A percentile compares a stretch with the other conserved stretches of the same genome.
These are phyloP conservation scores for Schwanniomyces sp. DNA, from an alignment of 805 yeast genomes.

Conservation along the genomic window DNA sequence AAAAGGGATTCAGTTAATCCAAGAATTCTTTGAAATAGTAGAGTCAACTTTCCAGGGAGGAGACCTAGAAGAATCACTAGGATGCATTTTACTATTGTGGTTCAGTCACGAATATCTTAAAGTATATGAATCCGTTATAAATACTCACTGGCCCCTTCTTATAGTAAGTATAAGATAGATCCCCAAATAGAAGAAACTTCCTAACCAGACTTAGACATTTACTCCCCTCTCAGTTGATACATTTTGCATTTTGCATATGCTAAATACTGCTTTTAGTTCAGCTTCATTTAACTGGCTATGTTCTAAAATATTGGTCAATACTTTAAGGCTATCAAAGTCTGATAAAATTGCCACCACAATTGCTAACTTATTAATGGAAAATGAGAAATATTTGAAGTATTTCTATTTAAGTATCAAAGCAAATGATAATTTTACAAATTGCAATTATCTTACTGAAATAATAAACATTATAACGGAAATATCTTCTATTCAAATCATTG, in stretches of 20 bases:
- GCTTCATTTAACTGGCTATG: slow-evolving; percentile 2
- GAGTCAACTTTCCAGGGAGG: neutral
- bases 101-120: neutral
- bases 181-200: neutral
- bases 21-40: neutral
- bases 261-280: neutral
- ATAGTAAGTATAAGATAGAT: slow-evolving; percentile 2
- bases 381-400: neutral
- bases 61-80: neutral
- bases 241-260: neutral
- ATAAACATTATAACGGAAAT: slow-evolving; percentile 1
- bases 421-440: slow-evolving; percentile 6
- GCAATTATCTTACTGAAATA: slow-evolving; percentile 6
- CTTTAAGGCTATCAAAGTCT: neutral
- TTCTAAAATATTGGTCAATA: slow-evolving; percentile 1
- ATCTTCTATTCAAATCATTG: neutral
- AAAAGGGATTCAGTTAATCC: neutral
- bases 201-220: slow-evolving; percentile 4
- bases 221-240: slow-evolving; percentile 1
- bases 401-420: neutral
- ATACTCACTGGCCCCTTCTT: slow-evolving; percentile 8
- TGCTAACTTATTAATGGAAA: neutral
- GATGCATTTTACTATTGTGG: slow-evolving; percentile 2
- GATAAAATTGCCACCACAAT: slow-evolving; percentile 1
- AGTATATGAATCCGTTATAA: neutral